Percentiles rank a stretch among this genome's conserved stretches.
These are phyloP conservation scores for Suillus discolor DNA, from an alignment of 768 basidiomycete species.

Conservation along the genomic window DNA sequence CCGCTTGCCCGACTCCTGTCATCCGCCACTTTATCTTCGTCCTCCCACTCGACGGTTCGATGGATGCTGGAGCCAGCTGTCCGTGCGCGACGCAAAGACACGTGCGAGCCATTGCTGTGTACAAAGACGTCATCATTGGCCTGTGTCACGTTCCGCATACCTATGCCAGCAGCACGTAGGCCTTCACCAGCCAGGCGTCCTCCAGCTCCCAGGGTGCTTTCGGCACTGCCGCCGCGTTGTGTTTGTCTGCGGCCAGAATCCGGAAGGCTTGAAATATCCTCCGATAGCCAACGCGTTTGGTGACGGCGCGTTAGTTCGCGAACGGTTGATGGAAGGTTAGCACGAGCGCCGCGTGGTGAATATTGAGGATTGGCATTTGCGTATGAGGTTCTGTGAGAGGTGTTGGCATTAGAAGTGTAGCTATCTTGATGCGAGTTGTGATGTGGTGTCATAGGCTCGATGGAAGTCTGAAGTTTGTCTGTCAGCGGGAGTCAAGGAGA, in stretches of 20 bases:
- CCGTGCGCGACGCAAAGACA: conserved; percentile 19
- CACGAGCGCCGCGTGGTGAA: conserved; percentile 33
- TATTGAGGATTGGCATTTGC: conserved; percentile 26
- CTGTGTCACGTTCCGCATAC: conserved; percentile 36
- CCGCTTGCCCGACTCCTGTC: conserved; percentile 27
- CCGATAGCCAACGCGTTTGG: conserved; percentile 57
- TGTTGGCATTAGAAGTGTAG: conserved; percentile 19
- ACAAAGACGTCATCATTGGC: conserved; percentile 41
- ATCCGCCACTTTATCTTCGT: conserved; percentile 22
- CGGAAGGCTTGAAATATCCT: conserved; percentile 40
- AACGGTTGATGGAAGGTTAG: conserved; percentile 46
- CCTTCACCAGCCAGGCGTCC: conserved; percentile 67
- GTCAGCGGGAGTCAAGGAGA: conserved; percentile 10
- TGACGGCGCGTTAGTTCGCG: conserved; percentile 51
- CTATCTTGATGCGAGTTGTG: conserved; percentile 27
- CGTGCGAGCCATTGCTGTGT: conserved; percentile 21
- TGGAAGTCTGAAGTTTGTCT: conserved; percentile 24
- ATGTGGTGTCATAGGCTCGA: conserved; percentile 45
- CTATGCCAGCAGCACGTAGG: conserved; percentile 70
- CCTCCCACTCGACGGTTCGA: conserved; percentile 28
- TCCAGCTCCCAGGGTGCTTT: conserved; percentile 55
- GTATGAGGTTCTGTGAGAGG: conserved; percentile 28
- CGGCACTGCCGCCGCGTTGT: conserved; percentile 67
- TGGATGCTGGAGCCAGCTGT: conserved; percentile 9
- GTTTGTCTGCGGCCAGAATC: conserved; percentile 54